Base-by-base conservation (phyloP, 2,329 filamentous ascomycete species). In the Colletotrichum spinosum region DNA sequence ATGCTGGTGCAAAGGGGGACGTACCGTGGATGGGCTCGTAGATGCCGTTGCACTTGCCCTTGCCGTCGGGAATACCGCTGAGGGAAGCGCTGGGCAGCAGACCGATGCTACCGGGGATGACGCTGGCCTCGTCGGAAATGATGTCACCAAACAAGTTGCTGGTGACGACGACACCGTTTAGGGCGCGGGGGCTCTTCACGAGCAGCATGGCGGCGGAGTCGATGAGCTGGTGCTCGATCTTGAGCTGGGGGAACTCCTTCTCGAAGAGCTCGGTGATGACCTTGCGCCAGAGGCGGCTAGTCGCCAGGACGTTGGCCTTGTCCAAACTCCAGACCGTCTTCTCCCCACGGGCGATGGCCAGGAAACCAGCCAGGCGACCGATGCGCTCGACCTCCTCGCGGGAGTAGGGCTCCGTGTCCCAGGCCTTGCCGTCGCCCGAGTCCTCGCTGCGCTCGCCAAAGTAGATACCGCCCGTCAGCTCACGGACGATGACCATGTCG, bases 191-290 rank as follows among this genome's bases (percentile, higher is more conserved):
- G 80, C 94, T 95, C 90, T 97, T 97, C 75, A 98, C 88, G 91
- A 98, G 93, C 72, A 97, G 84, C 94, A 98, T 97, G 70, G 95
- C 95, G n/a, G 95, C 95, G 61, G 89, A 93, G 81, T 98, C 95
- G 76, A 98, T 97, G 55, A 98, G 86, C 77, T 98, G 94, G 78
- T 97, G 95, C 70, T 90, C 88, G 48, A 97, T 81, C 82, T 92
- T 88, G 50, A 97, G 80, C 77, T 95, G 88, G 3, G 95, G 94
- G 82, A 97, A 98, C 84, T 97, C 95, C 70, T 90, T 90, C 71
- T 85, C 86, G 86, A 97, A 95, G 64, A 94, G 86, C 81, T 97
- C 92, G 45, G 87, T 89, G 49, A 97, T 91, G 2, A 92, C 91
- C 82, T 92, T 94, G 67, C 95, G 86, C 95, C 95, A 98, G 72